Percentiles rank a stretch among this genome's conserved stretches.
phyloP scores from a whole-genome alignment of 2,329 filamentous ascomycete species.

The Cladosporium sphaerospermum region DNA sequence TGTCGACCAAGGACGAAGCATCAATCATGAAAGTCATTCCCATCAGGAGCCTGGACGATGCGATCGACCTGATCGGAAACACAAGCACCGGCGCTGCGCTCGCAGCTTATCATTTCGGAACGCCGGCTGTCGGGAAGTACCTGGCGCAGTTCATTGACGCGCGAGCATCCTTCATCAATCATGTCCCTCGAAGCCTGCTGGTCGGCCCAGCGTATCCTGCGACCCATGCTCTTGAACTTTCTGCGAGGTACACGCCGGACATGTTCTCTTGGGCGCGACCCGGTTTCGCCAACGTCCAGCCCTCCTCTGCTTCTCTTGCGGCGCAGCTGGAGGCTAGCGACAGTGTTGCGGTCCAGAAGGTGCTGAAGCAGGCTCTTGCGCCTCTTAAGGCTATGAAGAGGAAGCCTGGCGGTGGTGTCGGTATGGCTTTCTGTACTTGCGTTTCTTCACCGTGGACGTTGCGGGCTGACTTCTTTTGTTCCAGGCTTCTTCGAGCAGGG shows the following conservation, averaged over 20 bases:
- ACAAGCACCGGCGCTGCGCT: slow-evolving; percentile 31
- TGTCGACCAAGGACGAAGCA: slow-evolving; percentile 34
- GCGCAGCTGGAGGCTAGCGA: slow-evolving; percentile 11
- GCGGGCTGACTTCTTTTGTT: neutral
- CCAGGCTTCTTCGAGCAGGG: slow-evolving; percentile 33
- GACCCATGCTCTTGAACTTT: slow-evolving; percentile 19
- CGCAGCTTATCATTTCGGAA: slow-evolving; percentile 50
- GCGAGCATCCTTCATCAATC: slow-evolving; percentile 49
- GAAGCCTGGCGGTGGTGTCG: slow-evolving; percentile 30
- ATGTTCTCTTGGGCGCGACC: slow-evolving; percentile 44
- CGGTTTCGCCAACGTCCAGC: slow-evolving; percentile 28
- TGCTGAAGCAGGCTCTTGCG: slow-evolving; percentile 18
- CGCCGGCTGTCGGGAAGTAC: slow-evolving; percentile 50
- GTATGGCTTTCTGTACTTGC: neutral
- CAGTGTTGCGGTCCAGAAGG: slow-evolving; percentile 12
- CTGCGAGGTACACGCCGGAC: slow-evolving; percentile 35
- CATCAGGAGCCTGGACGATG: slow-evolving; percentile 49
- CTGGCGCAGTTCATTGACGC: slow-evolving; percentile 51
- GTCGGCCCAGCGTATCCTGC: slow-evolving; percentile 33
- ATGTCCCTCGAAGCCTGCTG: slow-evolving; percentile 51
- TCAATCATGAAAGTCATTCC: slow-evolving; percentile 42
- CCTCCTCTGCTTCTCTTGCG: slow-evolving; percentile 11
- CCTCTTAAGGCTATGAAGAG: slow-evolving; percentile 29
- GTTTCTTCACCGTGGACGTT: neutral
- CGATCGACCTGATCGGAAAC: slow-evolving; percentile 40